Percentiles rank a stretch among this genome's conserved stretches.
Evolutionary conservation across 495 filamentous ascomycete genomes (phyloP).

Genomic region (Annulohypoxylon maeteangense): DNA sequence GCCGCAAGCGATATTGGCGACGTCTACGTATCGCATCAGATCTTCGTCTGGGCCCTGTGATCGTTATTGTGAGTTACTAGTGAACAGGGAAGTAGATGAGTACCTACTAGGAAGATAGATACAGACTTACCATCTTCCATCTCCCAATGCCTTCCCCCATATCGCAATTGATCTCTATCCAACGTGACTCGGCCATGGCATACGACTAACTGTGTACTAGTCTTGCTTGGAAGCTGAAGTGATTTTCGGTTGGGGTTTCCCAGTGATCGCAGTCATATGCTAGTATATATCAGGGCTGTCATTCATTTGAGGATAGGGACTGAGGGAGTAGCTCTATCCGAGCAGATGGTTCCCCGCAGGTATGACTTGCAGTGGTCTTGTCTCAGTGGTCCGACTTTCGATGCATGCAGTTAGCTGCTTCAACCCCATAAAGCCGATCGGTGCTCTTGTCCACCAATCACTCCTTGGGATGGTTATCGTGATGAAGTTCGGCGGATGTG

Average conservation of each 20-base stretch:
- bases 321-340: neutral
- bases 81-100: too few species aligned
- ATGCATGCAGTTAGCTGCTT: neutral
- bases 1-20: slow-evolving; percentile 72
- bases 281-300: too few species aligned
- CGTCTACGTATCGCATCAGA: slow-evolving; percentile 66
- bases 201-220: neutral
- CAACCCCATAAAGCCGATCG: neutral
- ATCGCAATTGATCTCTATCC: slow-evolving; percentile 47
- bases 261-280: neutral
- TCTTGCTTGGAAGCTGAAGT: neutral
- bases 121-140: slow-evolving; percentile 42
- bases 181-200: slow-evolving; percentile 37
- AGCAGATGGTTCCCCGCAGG: neutral
- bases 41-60: slow-evolving; percentile 64
- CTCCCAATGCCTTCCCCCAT: slow-evolving; percentile 49
- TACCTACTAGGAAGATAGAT: neutral
- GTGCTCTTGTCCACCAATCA: slow-evolving; percentile 6
- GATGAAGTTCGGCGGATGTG: neutral
- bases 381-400: neutral
- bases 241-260: neutral
- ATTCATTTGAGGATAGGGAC: neutral
- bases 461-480: neutral
- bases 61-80: neutral
- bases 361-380: neutral